A percentile compares a stretch with the other conserved stretches of the same genome.
phyloP scores from a whole-genome alignment of 257 asterid genomes.

The Catharanthus roseus region DNA sequence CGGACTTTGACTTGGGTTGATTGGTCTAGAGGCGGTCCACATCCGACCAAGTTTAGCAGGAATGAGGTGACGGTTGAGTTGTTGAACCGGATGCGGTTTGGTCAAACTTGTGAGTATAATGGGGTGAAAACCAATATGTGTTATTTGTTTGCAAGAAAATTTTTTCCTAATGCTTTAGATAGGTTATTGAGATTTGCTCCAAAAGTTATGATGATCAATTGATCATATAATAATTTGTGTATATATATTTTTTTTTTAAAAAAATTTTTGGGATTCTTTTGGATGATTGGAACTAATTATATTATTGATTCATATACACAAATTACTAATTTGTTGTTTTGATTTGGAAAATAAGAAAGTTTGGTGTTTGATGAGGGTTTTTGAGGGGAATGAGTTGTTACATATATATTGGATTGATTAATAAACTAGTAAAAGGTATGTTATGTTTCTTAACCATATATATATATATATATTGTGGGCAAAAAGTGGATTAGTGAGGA shows the following conservation, averaged over 20 bases:
- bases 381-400: too few relatives aligned
- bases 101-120: constrained; percentile 40
- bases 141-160: constrained; percentile 73
- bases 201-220: constrained; percentile 22
- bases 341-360: too few relatives aligned
- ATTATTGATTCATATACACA: neutral
- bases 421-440: too few relatives aligned
- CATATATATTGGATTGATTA: neutral
- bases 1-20: constrained; percentile 86
- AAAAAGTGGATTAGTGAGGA: too few relatives aligned
- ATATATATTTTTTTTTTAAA: neutral
- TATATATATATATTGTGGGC: too few relatives aligned
- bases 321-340: neutral
- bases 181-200: constrained; percentile 55
- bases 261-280: neutral
- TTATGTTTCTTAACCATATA: too few relatives aligned
- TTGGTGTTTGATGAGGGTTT: neutral
- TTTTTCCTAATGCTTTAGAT: constrained; percentile 41
- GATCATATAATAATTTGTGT: neutral
- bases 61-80: constrained; percentile 33
- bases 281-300: neutral
- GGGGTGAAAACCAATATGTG: constrained; percentile 46
- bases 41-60: constrained; percentile 45
- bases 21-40: constrained; percentile 79
- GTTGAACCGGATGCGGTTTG: constrained; percentile 36